Percentiles rank a stretch among this genome's conserved stretches.
Conservation (phyloP, 805 yeast species). For the Cyberlindnera euphorbiae region DNA sequence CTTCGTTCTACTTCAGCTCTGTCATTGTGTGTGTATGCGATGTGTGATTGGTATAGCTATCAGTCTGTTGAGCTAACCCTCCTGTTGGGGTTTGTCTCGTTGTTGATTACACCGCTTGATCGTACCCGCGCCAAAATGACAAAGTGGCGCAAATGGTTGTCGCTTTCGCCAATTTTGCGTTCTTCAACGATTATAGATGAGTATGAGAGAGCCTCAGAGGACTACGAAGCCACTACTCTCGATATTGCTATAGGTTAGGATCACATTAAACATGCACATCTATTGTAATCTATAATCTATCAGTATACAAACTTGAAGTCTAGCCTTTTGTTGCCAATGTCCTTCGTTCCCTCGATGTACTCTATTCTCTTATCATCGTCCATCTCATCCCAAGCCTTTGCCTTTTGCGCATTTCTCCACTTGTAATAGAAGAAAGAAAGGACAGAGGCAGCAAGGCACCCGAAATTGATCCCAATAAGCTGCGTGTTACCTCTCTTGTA, state of each 20-base stretch:
- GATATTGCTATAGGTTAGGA: too few species aligned
- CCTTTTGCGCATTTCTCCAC: constrained; percentile 39
- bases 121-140: too few species aligned
- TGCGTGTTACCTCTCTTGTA: constrained; percentile 53
- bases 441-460: constrained; percentile 27
- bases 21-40: not conserved
- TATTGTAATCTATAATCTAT: too few species aligned
- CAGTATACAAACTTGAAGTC: constrained; percentile 38
- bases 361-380: constrained; percentile 43
- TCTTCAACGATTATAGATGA: too few species aligned
- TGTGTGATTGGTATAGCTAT: not conserved
- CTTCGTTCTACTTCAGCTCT: not conserved
- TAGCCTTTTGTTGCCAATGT: constrained; percentile 54
- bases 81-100: too few species aligned
- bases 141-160: too few species aligned
- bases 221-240: too few species aligned
- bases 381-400: constrained; percentile 46
- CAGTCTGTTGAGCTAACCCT: too few species aligned
- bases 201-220: too few species aligned
- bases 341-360: constrained; percentile 42
- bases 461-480: constrained; percentile 34
- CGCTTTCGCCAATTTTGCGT: too few species aligned
- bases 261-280: too few species aligned
- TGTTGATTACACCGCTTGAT: too few species aligned
- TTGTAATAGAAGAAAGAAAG: constrained; percentile 30